Base-by-base conservation (phyloP, 768 basidiomycete species). In the Hypholoma sublateritium region DNA sequence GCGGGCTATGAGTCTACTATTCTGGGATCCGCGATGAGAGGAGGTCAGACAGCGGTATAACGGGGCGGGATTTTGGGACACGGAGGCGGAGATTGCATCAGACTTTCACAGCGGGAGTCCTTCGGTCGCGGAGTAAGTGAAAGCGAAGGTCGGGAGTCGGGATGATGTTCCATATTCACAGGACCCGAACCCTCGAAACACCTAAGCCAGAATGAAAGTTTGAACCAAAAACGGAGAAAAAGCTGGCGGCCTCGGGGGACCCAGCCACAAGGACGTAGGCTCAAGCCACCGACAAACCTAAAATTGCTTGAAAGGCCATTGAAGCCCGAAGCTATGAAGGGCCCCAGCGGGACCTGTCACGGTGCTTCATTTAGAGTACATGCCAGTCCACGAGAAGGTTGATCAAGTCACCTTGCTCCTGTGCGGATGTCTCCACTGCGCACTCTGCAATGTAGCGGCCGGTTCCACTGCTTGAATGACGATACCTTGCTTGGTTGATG, bases 11-110 rank as follows among this genome's bases (percentile, higher is more conserved):
- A 44, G 43, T 44, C 43, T 22, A 19, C 39, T 52, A 52, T 43
- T 52, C 21, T 42, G 28, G 51, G 51, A 52, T 52, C 51, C 51
- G 51, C 24, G 25, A 39, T 52, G 41, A 42, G 39, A 52, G 51
- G 51, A 39, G 28, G 24, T 25, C 37, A 17, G 21, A 34, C 16
- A 44, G 36, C n/a, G 42, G 28, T 11, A 17, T 34, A 28, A 11
- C 5, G 19, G 19, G 25, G 42, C 43, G 52, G 42, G 42, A 53
- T 53, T 21, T 50, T 22, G 22, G 17, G 6, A 14, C 17, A 13
- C 39, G 39, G 39, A 41, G 17, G 16, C 13, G 17, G 16, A 49
- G 12, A 49, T 49, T 49, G 47, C 32, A 16, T 32, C 11, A 17
- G 16, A 7, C 16, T 41, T 41, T 6, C 28, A 6, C 28, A 6